Base-by-base conservation (phyloP, 495 filamentous ascomycete genomes). In the Aspergillus haitiensis region DNA sequence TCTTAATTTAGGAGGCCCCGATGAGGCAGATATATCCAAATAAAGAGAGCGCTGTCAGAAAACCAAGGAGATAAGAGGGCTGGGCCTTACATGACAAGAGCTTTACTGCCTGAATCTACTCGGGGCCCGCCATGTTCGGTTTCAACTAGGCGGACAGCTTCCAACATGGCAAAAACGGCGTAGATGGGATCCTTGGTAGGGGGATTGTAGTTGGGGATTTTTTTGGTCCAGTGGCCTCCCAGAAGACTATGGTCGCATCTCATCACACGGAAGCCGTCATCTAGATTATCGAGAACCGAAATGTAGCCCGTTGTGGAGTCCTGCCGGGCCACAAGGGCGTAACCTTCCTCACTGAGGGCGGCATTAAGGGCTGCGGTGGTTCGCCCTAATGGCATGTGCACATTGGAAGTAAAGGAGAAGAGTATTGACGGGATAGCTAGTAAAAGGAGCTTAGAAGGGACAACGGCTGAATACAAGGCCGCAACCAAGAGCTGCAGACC, bases 181-280 rank as follows among this genome's bases (percentile, higher is more conserved):
- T 97, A 98, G 48, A 98, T 89, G 0, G 94, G 90, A 69, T 98
- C 94, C 21, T 84, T 83, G 16, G 88, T 75, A 27, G 86, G 77
- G 8, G 78, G 76, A 0, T 63, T 68, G 66, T 79, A 77, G 34
- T 68, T 63, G 4, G 62, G 60, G 9, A 57, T 48, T 0, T 50
- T 51, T 46, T 68, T 72, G 31, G 67, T 75, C 93, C 93, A 98
- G 66, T 97, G 91, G n/a, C 94, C 94, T 35, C 94, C 94, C 6
- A 98, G 84, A 21, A 98, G 75, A 60, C 90, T 94, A 67, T 98
- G 94, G 66, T 97, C 94, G 66, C 92, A 97, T 51, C 94, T 83
- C 84, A 98, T 82, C 11, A 93, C 85, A 1, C 92, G 82, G 75
- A 89, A 97, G 5, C 84, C 82, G 16, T 86, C 79, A 8, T 86